Conservation (phyloP, 768 basidiomycete genomes). For the Russula vinacea region DNA sequence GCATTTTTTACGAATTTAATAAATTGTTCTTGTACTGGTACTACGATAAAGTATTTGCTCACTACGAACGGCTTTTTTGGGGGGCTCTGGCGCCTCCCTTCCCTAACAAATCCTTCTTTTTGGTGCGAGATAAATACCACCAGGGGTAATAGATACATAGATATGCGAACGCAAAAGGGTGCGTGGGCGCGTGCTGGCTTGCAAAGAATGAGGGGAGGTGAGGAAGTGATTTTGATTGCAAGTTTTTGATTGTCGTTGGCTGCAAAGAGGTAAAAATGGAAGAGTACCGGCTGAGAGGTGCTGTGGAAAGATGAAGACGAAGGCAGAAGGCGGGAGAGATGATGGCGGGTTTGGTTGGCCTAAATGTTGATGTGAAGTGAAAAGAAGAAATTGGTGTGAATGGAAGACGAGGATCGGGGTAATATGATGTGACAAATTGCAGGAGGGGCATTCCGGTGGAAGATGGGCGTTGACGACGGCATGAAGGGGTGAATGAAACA, state of each 20-base stretch:
- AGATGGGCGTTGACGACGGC: slow-evolving; percentile 17
- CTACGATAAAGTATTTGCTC: slow-evolving; percentile 19
- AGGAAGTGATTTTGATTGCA: slow-evolving; percentile 10
- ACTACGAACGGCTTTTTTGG: slow-evolving; percentile 14
- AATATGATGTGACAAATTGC: slow-evolving; percentile 17
- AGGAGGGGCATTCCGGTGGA: neutral
- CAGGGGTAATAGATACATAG: slow-evolving; percentile 30
- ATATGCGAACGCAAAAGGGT: slow-evolving; percentile 13
- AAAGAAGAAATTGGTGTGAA: slow-evolving; percentile 12
- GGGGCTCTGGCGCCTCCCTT: slow-evolving; percentile 6
- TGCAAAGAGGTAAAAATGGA: slow-evolving; percentile 12
- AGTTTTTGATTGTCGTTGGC: slow-evolving; percentile 4
- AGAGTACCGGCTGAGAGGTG: slow-evolving; percentile 7
- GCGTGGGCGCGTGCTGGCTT: slow-evolving; percentile 21
- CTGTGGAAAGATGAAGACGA: neutral
- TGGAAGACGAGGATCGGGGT: slow-evolving; percentile 13
- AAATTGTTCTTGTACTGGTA: slow-evolving; percentile 15
- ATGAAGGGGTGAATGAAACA: slow-evolving; percentile 15
- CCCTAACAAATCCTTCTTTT: slow-evolving; percentile 15
- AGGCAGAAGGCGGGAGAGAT: neutral
- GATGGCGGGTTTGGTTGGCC: neutral
- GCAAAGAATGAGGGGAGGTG: slow-evolving; percentile 4
- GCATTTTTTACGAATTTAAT: slow-evolving; percentile 4
- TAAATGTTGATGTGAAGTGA: neutral
- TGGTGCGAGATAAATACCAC: slow-evolving; percentile 28